Evolutionary conservation across 2,329 filamentous ascomycete species (phyloP).

Genomic region (Tympanopsis confertula): DNA sequence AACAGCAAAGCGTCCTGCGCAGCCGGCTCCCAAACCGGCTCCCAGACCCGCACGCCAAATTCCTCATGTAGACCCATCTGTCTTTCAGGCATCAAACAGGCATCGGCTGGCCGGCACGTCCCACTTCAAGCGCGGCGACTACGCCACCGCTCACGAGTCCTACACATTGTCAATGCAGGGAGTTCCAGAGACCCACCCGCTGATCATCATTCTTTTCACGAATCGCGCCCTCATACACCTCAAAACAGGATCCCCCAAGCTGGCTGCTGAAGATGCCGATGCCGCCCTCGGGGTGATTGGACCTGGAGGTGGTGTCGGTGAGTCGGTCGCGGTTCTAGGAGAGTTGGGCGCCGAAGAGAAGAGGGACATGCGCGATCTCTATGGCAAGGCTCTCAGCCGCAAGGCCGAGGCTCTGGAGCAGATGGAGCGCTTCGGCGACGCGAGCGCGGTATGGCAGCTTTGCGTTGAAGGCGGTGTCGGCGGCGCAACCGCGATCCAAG

Average conservation of each 20-base stretch:
- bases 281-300: slow-evolving; percentile 72
- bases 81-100: slow-evolving; percentile 64
- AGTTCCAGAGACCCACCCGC: slow-evolving; percentile 68
- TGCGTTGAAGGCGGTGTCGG: slow-evolving; percentile 79
- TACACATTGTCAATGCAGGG: slow-evolving; percentile 69
- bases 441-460: slow-evolving; percentile 66
- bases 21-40: slow-evolving; percentile 25
- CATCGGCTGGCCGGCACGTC: slow-evolving; percentile 72
- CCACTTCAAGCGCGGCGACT: slow-evolving; percentile 91
- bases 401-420: slow-evolving; percentile 94
- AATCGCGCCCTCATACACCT: slow-evolving; percentile 83
- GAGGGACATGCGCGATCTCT: slow-evolving; percentile 87
- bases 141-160: slow-evolving; percentile 69
- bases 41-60: slow-evolving; percentile 43
- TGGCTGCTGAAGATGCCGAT: slow-evolving; percentile 76
- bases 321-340: slow-evolving; percentile 60
- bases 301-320: slow-evolving; percentile 63
- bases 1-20: slow-evolving; percentile 17
- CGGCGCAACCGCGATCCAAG: slow-evolving; percentile 70
- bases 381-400: slow-evolving; percentile 81
- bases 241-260: slow-evolving; percentile 84
- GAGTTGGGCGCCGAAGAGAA: slow-evolving; percentile 43
- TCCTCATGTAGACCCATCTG: slow-evolving; percentile 56
- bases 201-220: slow-evolving; percentile 77
- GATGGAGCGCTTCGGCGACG: slow-evolving; percentile 87